Conservation (phyloP, 2,329 filamentous ascomycete species). For the Myriosclerotinia curreyana region DNA sequence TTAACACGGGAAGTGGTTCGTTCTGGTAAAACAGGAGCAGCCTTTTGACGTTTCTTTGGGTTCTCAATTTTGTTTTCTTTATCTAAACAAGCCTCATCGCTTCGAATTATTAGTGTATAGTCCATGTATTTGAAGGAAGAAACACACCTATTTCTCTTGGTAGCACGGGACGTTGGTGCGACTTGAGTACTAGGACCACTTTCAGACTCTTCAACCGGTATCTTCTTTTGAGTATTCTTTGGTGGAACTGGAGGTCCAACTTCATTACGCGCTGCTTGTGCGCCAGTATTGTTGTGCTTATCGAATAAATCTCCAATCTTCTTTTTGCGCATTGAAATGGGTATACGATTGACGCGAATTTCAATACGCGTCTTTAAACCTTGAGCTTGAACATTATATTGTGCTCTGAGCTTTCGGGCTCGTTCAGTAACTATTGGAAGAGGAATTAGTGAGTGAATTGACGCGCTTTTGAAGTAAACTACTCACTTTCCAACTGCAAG, state of each 20-base stretch:
- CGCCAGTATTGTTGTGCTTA: constrained; percentile 32
- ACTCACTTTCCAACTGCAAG: constrained; percentile 79
- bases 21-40: constrained; percentile 38
- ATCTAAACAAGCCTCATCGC: constrained; percentile 61
- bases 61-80: constrained; percentile 73
- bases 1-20: constrained; percentile 44
- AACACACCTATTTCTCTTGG: constrained; percentile 54
- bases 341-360: constrained; percentile 90
- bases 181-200: constrained; percentile 27
- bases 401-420: constrained; percentile 80
- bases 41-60: constrained; percentile 62
- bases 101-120: constrained; percentile 38
- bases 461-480: neutral
- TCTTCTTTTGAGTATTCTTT: constrained; percentile 32
- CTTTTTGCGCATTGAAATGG: constrained; percentile 69
- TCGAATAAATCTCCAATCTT: constrained; percentile 73
- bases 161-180: constrained; percentile 38
- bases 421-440: constrained; percentile 70
- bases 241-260: constrained; percentile 24
- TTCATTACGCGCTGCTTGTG: constrained; percentile 17
- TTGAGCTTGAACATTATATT: constrained; percentile 85
- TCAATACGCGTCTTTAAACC: constrained; percentile 83
- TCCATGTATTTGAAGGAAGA: constrained; percentile 2
- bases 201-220: constrained; percentile 31
- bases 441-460: constrained; percentile 24